These are phyloP conservation scores for Mycotypha africana DNA, from an alignment of 371 early-diverging fungal species.

Conservation along the genomic window DNA sequence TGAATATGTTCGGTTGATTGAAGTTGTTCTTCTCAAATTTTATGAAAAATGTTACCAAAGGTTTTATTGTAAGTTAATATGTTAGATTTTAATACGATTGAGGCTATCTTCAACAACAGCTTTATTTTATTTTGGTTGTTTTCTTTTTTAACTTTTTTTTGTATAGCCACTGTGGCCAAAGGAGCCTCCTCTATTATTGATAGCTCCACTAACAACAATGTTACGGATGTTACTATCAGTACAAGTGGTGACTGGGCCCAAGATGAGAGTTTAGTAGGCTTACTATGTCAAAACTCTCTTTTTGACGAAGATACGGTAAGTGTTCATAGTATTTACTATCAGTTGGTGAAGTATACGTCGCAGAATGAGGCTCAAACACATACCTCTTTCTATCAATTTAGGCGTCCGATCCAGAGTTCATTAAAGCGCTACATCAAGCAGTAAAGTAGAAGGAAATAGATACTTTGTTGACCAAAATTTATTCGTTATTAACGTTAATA, in stretches of 20 bases:
- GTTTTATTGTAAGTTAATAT: conserved; percentile 66
- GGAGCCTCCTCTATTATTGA: conserved; percentile 36
- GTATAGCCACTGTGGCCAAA: conserved; percentile 49
- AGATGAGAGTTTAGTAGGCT: conserved; percentile 60
- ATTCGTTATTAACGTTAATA: too few species aligned
- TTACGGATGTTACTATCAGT: conserved; percentile 36
- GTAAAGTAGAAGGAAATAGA: conserved; percentile 13
- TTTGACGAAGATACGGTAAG: conserved; percentile 45
- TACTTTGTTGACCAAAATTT: too few species aligned
- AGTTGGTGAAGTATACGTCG: too few species aligned
- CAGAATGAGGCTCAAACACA: too few species aligned
- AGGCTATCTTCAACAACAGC: too few species aligned
- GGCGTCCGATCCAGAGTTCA: conserved; percentile 28
- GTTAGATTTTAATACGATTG: too few species aligned
- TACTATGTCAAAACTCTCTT: conserved; percentile 62
- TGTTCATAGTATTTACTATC: too few species aligned
- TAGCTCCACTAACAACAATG: too few species aligned
- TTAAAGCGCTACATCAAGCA: conserved; percentile 38
- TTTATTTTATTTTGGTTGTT: not conserved
- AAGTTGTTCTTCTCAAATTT: conserved; percentile 66
- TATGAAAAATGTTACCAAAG: conserved; percentile 71
- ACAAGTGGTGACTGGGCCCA: conserved; percentile 81
- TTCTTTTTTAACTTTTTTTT: not conserved
- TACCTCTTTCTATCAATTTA: conserved; percentile 2
- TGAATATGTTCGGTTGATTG: conserved; percentile 77